Evolutionary conservation across 2,329 filamentous ascomycete genomes (phyloP), one percentile per base, ranked within the genome.

Genomic region (Zymoseptoria tritici): DNA sequence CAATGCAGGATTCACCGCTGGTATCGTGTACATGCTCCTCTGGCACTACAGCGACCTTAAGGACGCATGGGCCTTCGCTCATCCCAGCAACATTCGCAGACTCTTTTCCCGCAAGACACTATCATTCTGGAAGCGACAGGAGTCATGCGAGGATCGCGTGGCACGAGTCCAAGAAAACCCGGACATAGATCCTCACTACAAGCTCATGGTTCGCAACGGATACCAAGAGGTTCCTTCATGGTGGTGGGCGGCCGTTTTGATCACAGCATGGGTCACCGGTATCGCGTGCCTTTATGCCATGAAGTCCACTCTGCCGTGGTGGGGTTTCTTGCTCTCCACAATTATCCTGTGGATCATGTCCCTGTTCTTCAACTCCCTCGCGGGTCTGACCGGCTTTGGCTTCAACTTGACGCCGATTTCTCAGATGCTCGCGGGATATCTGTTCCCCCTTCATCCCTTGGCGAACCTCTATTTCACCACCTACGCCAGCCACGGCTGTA

Each of bases 341-440:
- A 8, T 69, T 7, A 49, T 73, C 20, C 57, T 63, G 3, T 54
- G 57, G 11, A 36, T 69, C 16, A 67, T 42, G 11, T 42, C 36
- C 11, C 36, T 42, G 11, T 42, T 42, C 36, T 42, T 42, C 36
- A 42, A 42, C 13, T 42, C 36, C 36, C 4, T 42, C 3, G 11
- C 36, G 9, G 36, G 36, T 42, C 36, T 42, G 36, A 70, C 67
- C 22, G 60, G 77, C 1, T 77, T 79, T 63, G 67, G 73, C 7
- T 76, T 76, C 52, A 73, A 71, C 60, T 66, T 75, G 22, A 73
- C 78, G 59, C 72, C 73, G 5, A 71, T 77, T 29, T 72, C 76
- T 9, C 78, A 82, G 66, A 78, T 81, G 74, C 67, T 82, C 21
- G 79, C 74, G 3, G 80, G 78, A 20, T 78, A 80, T 36, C 70